These are phyloP conservation scores for Daldinia childiae DNA, from an alignment of 495 filamentous ascomycete species.

Conservation along the genomic window DNA sequence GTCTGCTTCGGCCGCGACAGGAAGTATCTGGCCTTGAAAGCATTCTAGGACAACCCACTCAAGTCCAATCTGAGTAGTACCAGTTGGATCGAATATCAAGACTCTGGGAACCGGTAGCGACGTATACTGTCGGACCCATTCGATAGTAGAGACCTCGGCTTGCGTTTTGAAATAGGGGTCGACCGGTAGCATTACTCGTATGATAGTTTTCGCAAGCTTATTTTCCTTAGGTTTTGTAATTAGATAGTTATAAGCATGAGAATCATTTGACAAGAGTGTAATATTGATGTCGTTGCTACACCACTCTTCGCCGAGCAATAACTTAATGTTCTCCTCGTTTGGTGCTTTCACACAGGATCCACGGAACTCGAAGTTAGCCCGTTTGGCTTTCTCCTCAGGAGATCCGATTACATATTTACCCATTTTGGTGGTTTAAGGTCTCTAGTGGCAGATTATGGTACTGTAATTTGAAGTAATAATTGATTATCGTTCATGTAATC, in stretches of 20 bases:
- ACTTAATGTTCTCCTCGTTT: constrained; percentile 4
- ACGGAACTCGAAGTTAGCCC: neutral
- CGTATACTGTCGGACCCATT: neutral
- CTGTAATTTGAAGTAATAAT: neutral
- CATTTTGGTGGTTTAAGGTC: neutral
- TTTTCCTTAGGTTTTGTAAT: neutral
- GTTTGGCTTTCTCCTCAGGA: neutral
- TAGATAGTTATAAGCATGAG: constrained; percentile 1
- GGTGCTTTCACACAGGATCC: neutral
- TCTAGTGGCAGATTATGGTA: neutral
- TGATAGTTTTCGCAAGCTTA: neutral
- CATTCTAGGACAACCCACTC: constrained; percentile 12
- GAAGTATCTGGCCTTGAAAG: constrained; percentile 1
- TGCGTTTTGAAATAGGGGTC: constrained; percentile 1
- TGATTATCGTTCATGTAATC: neutral
- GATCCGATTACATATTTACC: neutral
- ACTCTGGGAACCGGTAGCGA: neutral
- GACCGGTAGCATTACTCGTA: constrained; percentile 6
- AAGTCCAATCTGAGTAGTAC: constrained; percentile 5
- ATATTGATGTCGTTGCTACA: neutral
- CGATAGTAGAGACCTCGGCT: constrained; percentile 3
- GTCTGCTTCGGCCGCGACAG: neutral
- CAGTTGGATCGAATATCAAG: neutral
- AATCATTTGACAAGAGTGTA: neutral
- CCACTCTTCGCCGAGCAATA: neutral